A percentile compares a stretch with the other conserved stretches of the same genome.
Evolutionary conservation across 2,329 filamentous ascomycete species (phyloP).

Genomic region (Colletotrichum tanaceti): DNA sequence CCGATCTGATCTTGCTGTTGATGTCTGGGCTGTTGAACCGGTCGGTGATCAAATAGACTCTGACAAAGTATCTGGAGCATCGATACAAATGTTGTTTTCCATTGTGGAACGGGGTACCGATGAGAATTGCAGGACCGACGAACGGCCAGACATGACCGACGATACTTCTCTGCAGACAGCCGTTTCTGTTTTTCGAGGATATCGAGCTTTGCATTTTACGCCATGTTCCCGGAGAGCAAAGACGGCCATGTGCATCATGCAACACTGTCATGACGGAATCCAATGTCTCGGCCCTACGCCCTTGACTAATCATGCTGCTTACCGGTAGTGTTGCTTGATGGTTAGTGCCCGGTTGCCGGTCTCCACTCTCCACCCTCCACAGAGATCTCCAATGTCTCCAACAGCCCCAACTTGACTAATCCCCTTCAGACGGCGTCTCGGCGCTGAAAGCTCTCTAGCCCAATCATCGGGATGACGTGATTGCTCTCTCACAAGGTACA

Average conservation of each 20-base stretch:
- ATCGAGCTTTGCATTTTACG: neutral
- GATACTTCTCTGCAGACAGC: too few species aligned
- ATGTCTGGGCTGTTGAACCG: neutral
- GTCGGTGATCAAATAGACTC: slow-evolving; percentile 11
- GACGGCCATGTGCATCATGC: neutral
- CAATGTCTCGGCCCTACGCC: neutral
- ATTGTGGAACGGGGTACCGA: too few species aligned
- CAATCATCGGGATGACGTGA: slow-evolving; percentile 37
- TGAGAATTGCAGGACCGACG: neutral
- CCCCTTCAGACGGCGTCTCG: neutral
- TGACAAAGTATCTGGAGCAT: neutral
- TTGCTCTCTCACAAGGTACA: slow-evolving; percentile 28
- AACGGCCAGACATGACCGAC: too few species aligned
- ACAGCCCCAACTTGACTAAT: slow-evolving; percentile 30
- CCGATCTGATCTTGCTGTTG: slow-evolving; percentile 24
- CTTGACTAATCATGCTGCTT: slow-evolving; percentile 28
- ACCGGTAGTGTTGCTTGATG: neutral
- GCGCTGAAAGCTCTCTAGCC: slow-evolving; percentile 14
- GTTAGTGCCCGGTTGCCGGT: neutral
- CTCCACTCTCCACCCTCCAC: slow-evolving; percentile 9
- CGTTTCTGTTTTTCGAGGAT: neutral
- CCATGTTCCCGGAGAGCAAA: neutral
- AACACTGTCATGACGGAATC: neutral
- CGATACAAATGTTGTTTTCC: too few species aligned
- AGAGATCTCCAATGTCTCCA: neutral